phyloP scores from a whole-genome alignment of 2,329 filamentous ascomycete species.

The Aplosporella prunicola region DNA sequence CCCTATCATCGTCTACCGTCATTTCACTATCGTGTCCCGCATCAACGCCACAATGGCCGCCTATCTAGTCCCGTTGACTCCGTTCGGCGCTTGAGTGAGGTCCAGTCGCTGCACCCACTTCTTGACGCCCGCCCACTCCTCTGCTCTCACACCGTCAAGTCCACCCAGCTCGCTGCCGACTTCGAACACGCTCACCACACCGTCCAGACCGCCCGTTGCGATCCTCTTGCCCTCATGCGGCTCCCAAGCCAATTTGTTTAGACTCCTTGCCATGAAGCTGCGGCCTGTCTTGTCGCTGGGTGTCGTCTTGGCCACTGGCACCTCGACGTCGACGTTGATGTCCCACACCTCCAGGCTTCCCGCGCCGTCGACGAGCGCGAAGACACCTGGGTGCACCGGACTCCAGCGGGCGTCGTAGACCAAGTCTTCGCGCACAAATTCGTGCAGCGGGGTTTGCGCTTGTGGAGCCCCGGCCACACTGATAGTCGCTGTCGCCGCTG shows the following conservation, averaged over 20 bases:
- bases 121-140: slow-evolving; percentile 93
- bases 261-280: slow-evolving; percentile 67
- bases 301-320: slow-evolving; percentile 72
- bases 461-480: slow-evolving; percentile 30
- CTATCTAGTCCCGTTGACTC: too few relatives aligned
- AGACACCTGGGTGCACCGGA: slow-evolving; percentile 85
- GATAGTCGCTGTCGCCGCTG: slow-evolving; percentile 53
- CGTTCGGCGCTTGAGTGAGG: too few relatives aligned
- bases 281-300: slow-evolving; percentile 48
- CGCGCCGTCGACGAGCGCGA: slow-evolving; percentile 86
- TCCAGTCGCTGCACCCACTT: slow-evolving; percentile 73
- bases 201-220: slow-evolving; percentile 86
- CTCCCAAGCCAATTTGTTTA: slow-evolving; percentile 96
- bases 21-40: too few relatives aligned
- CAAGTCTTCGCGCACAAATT: slow-evolving; percentile 88
- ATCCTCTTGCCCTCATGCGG: slow-evolving; percentile 75
- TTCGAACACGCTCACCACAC: slow-evolving; percentile 85
- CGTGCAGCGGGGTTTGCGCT: slow-evolving; percentile 64
- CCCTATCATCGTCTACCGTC: too few relatives aligned
- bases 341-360: slow-evolving; percentile 94
- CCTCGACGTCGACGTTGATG: slow-evolving; percentile 82
- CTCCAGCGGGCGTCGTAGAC: slow-evolving; percentile 97
- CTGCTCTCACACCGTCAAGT: slow-evolving; percentile 69
- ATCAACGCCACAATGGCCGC: too few relatives aligned
- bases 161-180: slow-evolving; percentile 74